Evolutionary conservation across 805 yeast genomes (phyloP), one percentile per base, ranked within the genome.

Genomic region (Vanderwaltozyma verrucispora): DNA sequence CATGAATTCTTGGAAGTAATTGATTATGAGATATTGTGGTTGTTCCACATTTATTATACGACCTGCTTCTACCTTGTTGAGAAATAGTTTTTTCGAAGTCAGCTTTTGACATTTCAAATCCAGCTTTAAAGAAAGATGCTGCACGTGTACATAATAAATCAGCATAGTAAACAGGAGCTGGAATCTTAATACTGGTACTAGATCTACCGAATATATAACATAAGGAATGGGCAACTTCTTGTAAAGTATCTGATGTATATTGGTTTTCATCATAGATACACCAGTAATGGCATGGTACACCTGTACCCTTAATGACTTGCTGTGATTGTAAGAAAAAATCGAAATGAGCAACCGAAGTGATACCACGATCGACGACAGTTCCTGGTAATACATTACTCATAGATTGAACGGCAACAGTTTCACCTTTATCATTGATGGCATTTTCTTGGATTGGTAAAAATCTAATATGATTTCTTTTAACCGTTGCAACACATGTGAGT

Each of bases 271-370:
- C 48, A 36, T 47, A 48, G 19, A 44, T 38, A 40, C 51, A 50
- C 49, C 53, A 48, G 28, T 50, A 48, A 29, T 45, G 53, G 25
- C 51, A 47, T 39, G 51, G 49, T 19, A 45, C 53, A 41, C 53
- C 53, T 24, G 53, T 49, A 44, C 49, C 50, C 23, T 45, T 44
- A 26, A 50, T 30, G 9, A 47, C 41, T 36, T 47, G 48, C 32
- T 47, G 50, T 3, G 53, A 48, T 40, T 48, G 49, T 30, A 45
- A 33, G 43, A 47, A 50, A 44, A 48, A 48, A 40, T 50, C 53
- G 29, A 50, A 48, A 30, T 47, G 53, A 16, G 51, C 54, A 3
- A 44, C 33, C 2, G 54, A 49, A 10, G 51, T 48, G 16, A 50
- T 43, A 39, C 47, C 52, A 35, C 50, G 42, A 33, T 48, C 54